Evolutionary conservation across 139 green algal species (phyloP).

Genomic region (Auxenochlorella protothecoides): DNA sequence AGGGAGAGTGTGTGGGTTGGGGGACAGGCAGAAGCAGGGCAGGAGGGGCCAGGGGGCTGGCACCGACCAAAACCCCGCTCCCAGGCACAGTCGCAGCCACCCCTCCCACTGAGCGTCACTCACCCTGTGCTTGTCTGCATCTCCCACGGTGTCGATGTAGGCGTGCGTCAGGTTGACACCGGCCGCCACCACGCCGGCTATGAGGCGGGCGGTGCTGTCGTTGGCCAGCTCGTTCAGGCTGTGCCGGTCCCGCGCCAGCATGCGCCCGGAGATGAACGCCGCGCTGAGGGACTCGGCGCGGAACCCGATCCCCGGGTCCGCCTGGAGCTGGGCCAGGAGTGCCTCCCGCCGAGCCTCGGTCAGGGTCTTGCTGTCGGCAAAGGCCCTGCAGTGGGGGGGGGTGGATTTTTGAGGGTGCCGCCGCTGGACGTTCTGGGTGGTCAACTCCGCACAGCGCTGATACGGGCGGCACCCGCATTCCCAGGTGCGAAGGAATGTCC

Average conservation of each 20-base stretch:
- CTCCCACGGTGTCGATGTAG: slow-evolving; percentile 90
- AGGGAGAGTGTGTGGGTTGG: neutral
- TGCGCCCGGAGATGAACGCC: slow-evolving; percentile 41
- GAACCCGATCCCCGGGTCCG: slow-evolving; percentile 43
- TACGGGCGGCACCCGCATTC: too few relatives aligned
- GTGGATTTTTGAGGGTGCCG: slow-evolving; percentile 10
- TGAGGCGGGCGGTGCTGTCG: slow-evolving; percentile 52
- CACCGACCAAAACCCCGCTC: too few relatives aligned
- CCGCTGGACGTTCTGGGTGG: too few relatives aligned
- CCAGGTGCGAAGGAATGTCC: too few relatives aligned
- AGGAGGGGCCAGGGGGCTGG: too few relatives aligned
- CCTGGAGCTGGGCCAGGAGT: slow-evolving; percentile 52
- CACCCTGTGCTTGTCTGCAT: slow-evolving; percentile 40
- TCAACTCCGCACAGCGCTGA: too few relatives aligned
- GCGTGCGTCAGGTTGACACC: slow-evolving; percentile 64
- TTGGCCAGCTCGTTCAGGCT: slow-evolving; percentile 63
- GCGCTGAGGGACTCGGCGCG: slow-evolving; percentile 56
- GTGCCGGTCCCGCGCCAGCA: slow-evolving; percentile 32
- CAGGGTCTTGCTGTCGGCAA: slow-evolving; percentile 75
- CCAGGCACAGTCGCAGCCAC: neutral
- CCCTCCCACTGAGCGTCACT: neutral
- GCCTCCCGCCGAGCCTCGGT: slow-evolving; percentile 49
- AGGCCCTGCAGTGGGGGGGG: slow-evolving; percentile 20
- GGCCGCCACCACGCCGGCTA: slow-evolving; percentile 43
- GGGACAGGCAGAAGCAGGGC: neutral